Base-by-base conservation (phyloP, 768 basidiomycete genomes). In the Lactarius evosmus region DNA sequence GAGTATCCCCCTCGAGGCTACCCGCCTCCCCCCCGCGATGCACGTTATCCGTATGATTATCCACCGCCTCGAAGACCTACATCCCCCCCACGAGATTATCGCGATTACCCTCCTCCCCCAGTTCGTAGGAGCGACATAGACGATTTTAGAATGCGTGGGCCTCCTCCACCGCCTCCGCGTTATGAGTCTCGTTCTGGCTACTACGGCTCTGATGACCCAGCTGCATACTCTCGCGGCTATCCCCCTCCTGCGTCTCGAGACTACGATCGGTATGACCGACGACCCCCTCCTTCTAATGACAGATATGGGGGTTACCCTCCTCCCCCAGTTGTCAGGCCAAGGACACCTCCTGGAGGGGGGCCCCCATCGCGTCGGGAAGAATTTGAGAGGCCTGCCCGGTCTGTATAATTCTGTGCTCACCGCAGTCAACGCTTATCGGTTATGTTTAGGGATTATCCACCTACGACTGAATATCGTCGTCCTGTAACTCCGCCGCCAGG, bases 71-170 rank as follows among this genome's bases (percentile, higher is more conserved):
- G 88, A 54, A 77, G 87, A 62, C 84, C 85, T 61, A 76, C 78
- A 16, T 84, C 83, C 19, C 76, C 89, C 56, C 82, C 87, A 17
- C 80, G 88, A 67, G 89, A 89, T 12, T 84, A 83, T 70, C 79
- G 87, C 41, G 89, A 90, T 62, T 85, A 87, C 74, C 78, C 80
- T 65, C 75, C 77, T 40, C 78, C 80, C 46, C 75, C 80, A 64
- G 75, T 78, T 67, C 69, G 78, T 65, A 75, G 78, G 68, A 83
- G 86, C 62, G 88, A 92, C 54, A 80, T 84, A 69, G 88, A 93
- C 68, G 91, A 92, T 55, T 86, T 85, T 67, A 80, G 86, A 70
- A 69, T 73, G 69, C 80, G 87, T 52, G 87, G 82, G 61, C 74
- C 79, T 60, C 75, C 77, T n/a, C 73, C 83, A 32, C 78, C 77